Conservation (phyloP, 1,139 yeast species). For the Meyerozyma guilliermondii region DNA sequence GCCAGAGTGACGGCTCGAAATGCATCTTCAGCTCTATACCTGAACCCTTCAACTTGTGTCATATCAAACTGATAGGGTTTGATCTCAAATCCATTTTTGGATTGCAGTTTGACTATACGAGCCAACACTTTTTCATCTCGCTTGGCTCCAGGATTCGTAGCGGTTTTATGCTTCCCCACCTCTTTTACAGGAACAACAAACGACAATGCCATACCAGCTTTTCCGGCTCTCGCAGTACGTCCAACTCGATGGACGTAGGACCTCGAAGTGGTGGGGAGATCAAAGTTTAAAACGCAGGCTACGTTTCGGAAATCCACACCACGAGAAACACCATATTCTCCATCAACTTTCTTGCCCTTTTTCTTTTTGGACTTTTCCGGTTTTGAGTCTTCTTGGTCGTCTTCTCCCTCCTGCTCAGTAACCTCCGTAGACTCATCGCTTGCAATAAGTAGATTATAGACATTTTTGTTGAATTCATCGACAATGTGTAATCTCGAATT, state of each 20-base stretch:
- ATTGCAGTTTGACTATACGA: slow-evolving; percentile 74
- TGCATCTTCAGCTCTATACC: slow-evolving; percentile 96
- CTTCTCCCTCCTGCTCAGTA: slow-evolving; percentile 32
- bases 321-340: slow-evolving; percentile 90
- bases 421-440: slow-evolving; percentile 82
- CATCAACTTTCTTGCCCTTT: slow-evolving; percentile 43
- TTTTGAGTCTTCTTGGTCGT: slow-evolving; percentile 15
- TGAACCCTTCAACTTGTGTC: slow-evolving; percentile 90
- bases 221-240: slow-evolving; percentile 97
- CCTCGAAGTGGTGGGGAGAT: slow-evolving; percentile 84
- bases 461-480: slow-evolving; percentile 89
- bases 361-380: slow-evolving; percentile 20
- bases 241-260: slow-evolving; percentile 94
- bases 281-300: slow-evolving; percentile 94
- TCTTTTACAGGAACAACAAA: slow-evolving; percentile 82
- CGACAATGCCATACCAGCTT: slow-evolving; percentile 90
- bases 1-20: slow-evolving; percentile 90
- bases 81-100: slow-evolving; percentile 64
- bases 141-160: slow-evolving; percentile 65
- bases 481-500: slow-evolving; percentile 93
- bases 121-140: slow-evolving; percentile 81
- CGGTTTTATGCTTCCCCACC: slow-evolving; percentile 85
- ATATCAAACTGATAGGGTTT: slow-evolving; percentile 88
- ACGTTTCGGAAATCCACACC: slow-evolving; percentile 97
- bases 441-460: slow-evolving; percentile 83